These are phyloP conservation scores for Hyphopichia burtonii DNA, from an alignment of 1,139 yeast genomes.

Conservation along the genomic window DNA sequence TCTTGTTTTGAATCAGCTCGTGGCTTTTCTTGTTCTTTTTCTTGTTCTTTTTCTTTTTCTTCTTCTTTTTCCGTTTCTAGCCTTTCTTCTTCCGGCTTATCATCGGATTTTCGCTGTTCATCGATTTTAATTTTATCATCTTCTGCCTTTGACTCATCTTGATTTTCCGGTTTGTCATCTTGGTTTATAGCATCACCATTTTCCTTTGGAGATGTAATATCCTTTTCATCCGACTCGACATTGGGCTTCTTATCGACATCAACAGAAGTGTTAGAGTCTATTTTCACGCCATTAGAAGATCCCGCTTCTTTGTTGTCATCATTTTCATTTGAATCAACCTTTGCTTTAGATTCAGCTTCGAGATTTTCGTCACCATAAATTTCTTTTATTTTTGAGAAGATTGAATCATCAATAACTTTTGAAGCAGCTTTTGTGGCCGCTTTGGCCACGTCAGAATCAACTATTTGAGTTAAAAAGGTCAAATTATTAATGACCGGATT, in stretches of 20 bases:
- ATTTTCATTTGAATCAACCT: constrained; percentile 1
- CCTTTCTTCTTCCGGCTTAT: constrained; percentile 58
- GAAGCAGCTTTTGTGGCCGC: constrained; percentile 75
- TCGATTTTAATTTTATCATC: too few relatives aligned
- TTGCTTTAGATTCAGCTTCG: neutral
- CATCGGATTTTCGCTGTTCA: too few relatives aligned
- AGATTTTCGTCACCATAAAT: constrained; percentile 12
- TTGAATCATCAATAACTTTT: constrained; percentile 52
- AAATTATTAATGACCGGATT: constrained; percentile 92
- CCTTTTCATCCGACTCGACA: neutral
- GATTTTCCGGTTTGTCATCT: constrained; percentile 53
- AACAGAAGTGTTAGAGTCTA: neutral
- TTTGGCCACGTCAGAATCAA: constrained; percentile 82
- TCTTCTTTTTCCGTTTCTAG: constrained; percentile 60
- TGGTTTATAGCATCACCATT: constrained; percentile 7
- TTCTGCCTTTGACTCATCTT: constrained; percentile 59
- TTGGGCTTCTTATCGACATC: neutral
- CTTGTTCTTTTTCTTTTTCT: constrained; percentile 38
- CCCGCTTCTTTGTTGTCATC: constrained; percentile 1
- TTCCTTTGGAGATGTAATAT: neutral
- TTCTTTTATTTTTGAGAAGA: constrained; percentile 36
- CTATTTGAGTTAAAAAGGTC: constrained; percentile 80
- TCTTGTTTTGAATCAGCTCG: neutral
- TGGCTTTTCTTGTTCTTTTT: neutral
- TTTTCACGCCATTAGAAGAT: constrained; percentile 1